phyloP scores from a whole-genome alignment of 768 basidiomycete genomes.

The Leccinum olivaceopallidum region DNA sequence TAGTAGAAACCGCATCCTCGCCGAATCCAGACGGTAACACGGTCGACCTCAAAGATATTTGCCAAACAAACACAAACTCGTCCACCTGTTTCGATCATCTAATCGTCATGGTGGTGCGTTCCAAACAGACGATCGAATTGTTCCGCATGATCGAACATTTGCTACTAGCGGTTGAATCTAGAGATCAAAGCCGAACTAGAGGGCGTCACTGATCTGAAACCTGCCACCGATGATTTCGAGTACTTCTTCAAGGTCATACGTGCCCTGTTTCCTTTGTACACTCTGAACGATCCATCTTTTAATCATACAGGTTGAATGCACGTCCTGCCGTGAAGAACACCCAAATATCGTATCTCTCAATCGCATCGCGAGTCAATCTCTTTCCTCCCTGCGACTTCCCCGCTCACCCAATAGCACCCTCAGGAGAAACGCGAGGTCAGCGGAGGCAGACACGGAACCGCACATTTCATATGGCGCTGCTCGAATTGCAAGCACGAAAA shows the following conservation, averaged over 20 bases:
- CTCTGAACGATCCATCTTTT: background rate
- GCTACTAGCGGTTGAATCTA: slow-evolving; percentile 52
- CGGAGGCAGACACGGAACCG: slow-evolving; percentile 64
- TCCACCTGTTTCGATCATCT: slow-evolving; percentile 2
- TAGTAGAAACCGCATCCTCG: slow-evolving; percentile 23
- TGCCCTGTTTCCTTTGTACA: background rate
- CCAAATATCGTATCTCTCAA: slow-evolving; percentile 73
- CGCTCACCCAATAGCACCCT: slow-evolving; percentile 5
- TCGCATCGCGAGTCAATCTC: slow-evolving; percentile 47
- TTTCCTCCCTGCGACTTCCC: background rate
- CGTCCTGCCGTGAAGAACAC: slow-evolving; percentile 74
- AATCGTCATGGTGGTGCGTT: slow-evolving; percentile 53
- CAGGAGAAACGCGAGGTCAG: slow-evolving; percentile 71
- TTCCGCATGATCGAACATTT: background rate
- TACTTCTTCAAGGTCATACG: slow-evolving; percentile 71
- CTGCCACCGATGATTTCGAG: slow-evolving; percentile 68
- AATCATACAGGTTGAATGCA: slow-evolving; percentile 66
- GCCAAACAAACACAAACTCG: slow-evolving; percentile 30
- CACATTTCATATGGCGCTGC: slow-evolving; percentile 83
- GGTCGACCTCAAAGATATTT: background rate
- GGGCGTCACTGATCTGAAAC: slow-evolving; percentile 69
- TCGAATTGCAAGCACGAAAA: slow-evolving; percentile 77
- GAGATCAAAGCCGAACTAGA: slow-evolving; percentile 82
- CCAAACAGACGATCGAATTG: background rate
- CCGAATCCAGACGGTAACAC: background rate